phyloP scores from a whole-genome alignment of 108 stramenopile genomes.

The Poteriospumella lacustris region DNA sequence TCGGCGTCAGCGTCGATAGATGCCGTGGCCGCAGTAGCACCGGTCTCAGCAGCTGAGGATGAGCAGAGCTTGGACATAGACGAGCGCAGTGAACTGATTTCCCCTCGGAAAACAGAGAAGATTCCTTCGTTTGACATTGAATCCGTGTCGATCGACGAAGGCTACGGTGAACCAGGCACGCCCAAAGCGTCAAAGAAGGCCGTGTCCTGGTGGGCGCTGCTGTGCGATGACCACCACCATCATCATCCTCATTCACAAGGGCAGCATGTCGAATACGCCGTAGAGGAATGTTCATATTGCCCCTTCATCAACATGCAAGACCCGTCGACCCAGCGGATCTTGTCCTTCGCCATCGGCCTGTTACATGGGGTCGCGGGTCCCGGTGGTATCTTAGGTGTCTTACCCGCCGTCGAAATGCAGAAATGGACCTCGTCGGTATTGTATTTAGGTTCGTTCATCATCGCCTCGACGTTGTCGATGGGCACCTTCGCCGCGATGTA shows the following conservation, averaged over 20 bases:
- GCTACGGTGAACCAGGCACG: not conserved
- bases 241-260: not conserved
- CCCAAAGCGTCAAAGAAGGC: not conserved
- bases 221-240: not conserved
- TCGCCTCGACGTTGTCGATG: constrained; percentile 31
- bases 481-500: constrained; percentile 40
- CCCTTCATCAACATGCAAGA: not conserved
- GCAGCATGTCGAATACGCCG: not conserved
- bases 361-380: constrained; percentile 39
- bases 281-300: constrained; percentile 3
- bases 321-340: constrained; percentile 10
- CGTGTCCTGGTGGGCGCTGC: not conserved
- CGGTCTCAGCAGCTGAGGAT: no score
- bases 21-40: no score
- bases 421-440: not conserved
- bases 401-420: constrained; percentile 38
- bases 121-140: not conserved
- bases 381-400: constrained; percentile 39
- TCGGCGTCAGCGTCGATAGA: no score
- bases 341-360: constrained; percentile 33
- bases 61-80: no score
- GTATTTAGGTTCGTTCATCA: constrained; percentile 33
- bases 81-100: not conserved
- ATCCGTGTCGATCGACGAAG: not conserved
- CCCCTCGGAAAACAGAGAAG: not conserved